Evolutionary conservation across 2,329 filamentous ascomycete genomes (phyloP).

Genomic region (Phaeomoniella chlamydospora): DNA sequence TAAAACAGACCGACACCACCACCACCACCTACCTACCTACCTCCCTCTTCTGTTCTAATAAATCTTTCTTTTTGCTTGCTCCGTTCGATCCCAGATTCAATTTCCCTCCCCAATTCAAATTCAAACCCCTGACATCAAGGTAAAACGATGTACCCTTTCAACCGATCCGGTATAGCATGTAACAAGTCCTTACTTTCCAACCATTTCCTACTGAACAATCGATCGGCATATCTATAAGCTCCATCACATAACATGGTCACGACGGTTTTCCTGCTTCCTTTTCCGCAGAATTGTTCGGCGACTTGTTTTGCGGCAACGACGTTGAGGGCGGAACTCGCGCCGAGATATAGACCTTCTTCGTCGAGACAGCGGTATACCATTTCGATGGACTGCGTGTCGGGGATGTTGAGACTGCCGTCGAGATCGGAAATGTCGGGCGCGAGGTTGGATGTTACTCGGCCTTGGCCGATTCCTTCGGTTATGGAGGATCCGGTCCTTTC

Average conservation of each 20-base stretch:
- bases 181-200: constrained; percentile 72
- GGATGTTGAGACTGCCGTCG: constrained; percentile 72
- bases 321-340: constrained; percentile 85
- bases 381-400: constrained; percentile 86
- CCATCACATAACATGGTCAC: constrained; percentile 92
- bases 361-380: constrained; percentile 97
- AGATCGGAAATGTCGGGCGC: constrained; percentile 68
- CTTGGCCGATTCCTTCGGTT: constrained; percentile 95
- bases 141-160: constrained; percentile 90
- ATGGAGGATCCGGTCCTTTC: constrained; percentile 78
- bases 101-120: no score
- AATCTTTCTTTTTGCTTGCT: no score
- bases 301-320: constrained; percentile 92
- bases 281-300: constrained; percentile 76
- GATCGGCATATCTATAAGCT: constrained; percentile 91
- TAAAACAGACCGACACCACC: no score
- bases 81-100: no score
- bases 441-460: constrained; percentile 90
- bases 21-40: no score
- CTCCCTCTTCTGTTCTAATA: no score
- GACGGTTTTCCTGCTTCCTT: constrained; percentile 75
- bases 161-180: constrained; percentile 63
- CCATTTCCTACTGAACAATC: constrained; percentile 87
- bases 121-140: constrained; percentile 33
- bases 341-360: constrained; percentile 89